These are phyloP conservation scores for Cryptococcus maquisensis DNA, from an alignment of 1,284 basidiomycete species.

Conservation along the genomic window DNA sequence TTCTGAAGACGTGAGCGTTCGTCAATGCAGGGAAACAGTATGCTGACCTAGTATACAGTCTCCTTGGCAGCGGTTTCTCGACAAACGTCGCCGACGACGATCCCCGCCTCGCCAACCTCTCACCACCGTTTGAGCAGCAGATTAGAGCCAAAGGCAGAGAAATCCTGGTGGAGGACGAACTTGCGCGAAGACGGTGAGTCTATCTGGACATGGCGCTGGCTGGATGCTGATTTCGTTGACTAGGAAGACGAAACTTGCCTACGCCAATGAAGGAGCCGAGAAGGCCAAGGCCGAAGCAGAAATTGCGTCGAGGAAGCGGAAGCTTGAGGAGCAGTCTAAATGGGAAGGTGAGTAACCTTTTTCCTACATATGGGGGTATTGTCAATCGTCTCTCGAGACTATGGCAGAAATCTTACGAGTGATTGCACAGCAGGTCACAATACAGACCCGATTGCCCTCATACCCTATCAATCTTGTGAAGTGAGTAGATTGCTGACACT, in stretches of 20 bases:
- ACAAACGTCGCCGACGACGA: constrained; percentile 49
- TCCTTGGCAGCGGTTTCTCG: constrained; percentile 36
- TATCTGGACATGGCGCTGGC: neutral
- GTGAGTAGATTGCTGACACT: constrained; percentile 32
- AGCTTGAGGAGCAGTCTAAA: constrained; percentile 51
- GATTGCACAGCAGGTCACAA: constrained; percentile 7
- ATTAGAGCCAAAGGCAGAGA: constrained; percentile 53
- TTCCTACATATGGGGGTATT: neutral
- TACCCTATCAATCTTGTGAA: neutral
- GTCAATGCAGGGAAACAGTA: neutral
- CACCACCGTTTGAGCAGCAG: constrained; percentile 49
- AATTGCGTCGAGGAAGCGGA: constrained; percentile 48
- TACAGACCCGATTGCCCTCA: constrained; percentile 1
- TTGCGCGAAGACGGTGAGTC: constrained; percentile 50
- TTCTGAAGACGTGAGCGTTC: constrained; percentile 42
- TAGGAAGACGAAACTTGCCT: constrained; percentile 51
- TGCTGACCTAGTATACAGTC: constrained; percentile 12
- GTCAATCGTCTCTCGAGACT: constrained; percentile 7
- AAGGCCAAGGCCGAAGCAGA: constrained; percentile 52
- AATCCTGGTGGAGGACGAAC: constrained; percentile 56
- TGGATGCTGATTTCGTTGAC: constrained; percentile 1
- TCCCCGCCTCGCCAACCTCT: constrained; percentile 46
- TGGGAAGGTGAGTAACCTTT: constrained; percentile 52
- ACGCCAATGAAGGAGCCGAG: constrained; percentile 56
- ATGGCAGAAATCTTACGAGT: constrained; percentile 15